Evolutionary conservation across 1,284 basidiomycete genomes (phyloP).

Genomic region (Schizophyllum amplum): DNA sequence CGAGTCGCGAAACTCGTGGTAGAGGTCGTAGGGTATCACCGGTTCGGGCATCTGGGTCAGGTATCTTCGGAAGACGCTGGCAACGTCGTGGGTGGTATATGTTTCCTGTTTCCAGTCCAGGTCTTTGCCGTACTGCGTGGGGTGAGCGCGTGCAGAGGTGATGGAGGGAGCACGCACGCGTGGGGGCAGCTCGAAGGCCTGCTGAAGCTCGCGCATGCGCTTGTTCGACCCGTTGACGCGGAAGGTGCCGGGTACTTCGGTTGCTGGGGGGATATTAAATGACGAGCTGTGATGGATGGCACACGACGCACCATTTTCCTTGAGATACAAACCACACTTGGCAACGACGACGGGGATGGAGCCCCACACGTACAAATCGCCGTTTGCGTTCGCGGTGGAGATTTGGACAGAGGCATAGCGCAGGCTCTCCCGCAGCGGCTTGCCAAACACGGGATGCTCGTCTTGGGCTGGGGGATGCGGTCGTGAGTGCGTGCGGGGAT

Average conservation of each 20-base stretch:
- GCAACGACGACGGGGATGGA: slow-evolving; percentile 96
- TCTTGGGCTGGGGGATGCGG: slow-evolving; percentile 22
- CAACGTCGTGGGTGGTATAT: slow-evolving; percentile 93
- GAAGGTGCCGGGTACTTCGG: slow-evolving; percentile 93
- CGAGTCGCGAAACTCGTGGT: slow-evolving; percentile 62
- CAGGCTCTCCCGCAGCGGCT: slow-evolving; percentile 77
- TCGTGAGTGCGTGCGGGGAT: background rate
- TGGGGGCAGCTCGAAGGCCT: slow-evolving; percentile 83
- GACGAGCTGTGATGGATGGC: slow-evolving; percentile 2
- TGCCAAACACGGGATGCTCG: slow-evolving; percentile 72
- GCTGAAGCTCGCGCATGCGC: slow-evolving; percentile 93
- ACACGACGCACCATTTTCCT: slow-evolving; percentile 66
- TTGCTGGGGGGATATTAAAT: slow-evolving; percentile 43
- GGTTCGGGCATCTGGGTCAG: slow-evolving; percentile 96
- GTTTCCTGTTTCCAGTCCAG: slow-evolving; percentile 83
- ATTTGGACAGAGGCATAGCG: slow-evolving; percentile 90
- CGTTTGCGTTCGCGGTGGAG: slow-evolving; percentile 81
- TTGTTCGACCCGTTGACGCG: slow-evolving; percentile 90
- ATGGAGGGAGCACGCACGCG: slow-evolving; percentile 44
- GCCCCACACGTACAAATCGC: slow-evolving; percentile 83
- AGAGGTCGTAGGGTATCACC: slow-evolving; percentile 84
- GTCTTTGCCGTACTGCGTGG: slow-evolving; percentile 78
- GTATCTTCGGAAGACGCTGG: slow-evolving; percentile 92
- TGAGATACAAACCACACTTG: slow-evolving; percentile 90
- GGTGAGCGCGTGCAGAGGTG: slow-evolving; percentile 6